Base-by-base conservation (phyloP, 169 alveolate genomes). In the Perkinsus marinus region DNA sequence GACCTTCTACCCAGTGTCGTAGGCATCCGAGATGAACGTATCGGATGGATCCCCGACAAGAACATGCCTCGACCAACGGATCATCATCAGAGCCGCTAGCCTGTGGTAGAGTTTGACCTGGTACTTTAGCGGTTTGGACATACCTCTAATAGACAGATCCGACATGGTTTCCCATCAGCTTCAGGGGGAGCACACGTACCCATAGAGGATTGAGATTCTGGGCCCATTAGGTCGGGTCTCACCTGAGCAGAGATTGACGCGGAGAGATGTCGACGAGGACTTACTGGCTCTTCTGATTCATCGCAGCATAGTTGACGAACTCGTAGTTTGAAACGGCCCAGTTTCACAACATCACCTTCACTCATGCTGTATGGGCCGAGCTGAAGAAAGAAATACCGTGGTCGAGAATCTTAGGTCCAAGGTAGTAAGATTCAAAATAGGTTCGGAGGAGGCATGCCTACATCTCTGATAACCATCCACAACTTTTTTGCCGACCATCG, bases 11-110 rank as follows among this genome's bases (percentile, higher is more conserved):
- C 99, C 99, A 98, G 90, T 96, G 96, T 68, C 98, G 95, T 79
- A 98, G 94, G 94, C 99, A 98, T 68, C 96, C 96, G 39, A 97
- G 93, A 95, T 98, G 99, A 36, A 98, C 98, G 93, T 94, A 96
- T 92, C 97, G 97, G 93, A 98, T 97, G 36, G 99, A 95, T 0
- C 99, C 99, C 41, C 96, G 94, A 95, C 99, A 98, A 68, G 96
- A 97, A 94, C 99, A 98, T 7, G 99, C 98, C 39, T 97, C 95
- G 57, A 98, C 95, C 90, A 97, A 96, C 37, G 99, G 99, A 19
- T 95, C 94, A 34, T 96, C 96, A 19, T 57, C 79, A 0, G 79
- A 57, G 3, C 79, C 79, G 79, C 79, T 57, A 16, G 79, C 79
- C 79, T 57, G 79, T 2, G 79, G 22, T 13, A 57, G 3, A 57